These are phyloP conservation scores for Kwoniella dejecticola DNA, from an alignment of 768 basidiomycete genomes.

Conservation along the genomic window DNA sequence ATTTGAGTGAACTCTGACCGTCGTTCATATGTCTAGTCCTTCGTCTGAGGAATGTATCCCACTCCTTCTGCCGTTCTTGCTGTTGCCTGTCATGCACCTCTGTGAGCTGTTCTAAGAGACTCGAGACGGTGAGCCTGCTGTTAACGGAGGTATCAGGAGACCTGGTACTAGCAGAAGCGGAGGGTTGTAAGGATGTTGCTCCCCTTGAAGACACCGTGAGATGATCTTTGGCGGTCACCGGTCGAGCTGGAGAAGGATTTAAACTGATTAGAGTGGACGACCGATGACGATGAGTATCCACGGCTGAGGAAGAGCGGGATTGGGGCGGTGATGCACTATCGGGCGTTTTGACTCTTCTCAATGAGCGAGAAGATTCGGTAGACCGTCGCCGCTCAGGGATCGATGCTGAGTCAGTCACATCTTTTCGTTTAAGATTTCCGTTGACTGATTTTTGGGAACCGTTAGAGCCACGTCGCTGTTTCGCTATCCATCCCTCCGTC, in stretches of 20 bases:
- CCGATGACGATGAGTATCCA: conserved; percentile 27
- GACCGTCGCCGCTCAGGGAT: conserved; percentile 27
- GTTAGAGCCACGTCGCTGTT: conserved; percentile 20
- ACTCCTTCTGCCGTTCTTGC: conserved; percentile 64
- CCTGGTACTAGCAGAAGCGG: conserved; percentile 7
- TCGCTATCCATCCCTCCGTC: conserved; percentile 47
- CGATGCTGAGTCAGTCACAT: neutral
- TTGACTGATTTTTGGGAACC: conserved; percentile 1
- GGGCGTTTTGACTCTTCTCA: neutral
- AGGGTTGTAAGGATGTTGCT: conserved; percentile 32
- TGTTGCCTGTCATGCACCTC: conserved; percentile 82
- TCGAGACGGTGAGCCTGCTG: conserved; percentile 62
- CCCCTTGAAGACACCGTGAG: conserved; percentile 47
- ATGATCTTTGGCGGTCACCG: conserved; percentile 42
- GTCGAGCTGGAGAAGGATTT: conserved; percentile 44
- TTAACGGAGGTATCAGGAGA: neutral
- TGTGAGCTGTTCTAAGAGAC: conserved; percentile 73
- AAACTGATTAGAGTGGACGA: conserved; percentile 34
- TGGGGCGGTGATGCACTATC: conserved; percentile 3
- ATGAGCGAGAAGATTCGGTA: conserved; percentile 28
- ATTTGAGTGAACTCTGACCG: conserved; percentile 44
- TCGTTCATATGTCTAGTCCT: conserved; percentile 57
- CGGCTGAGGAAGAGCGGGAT: conserved; percentile 13
- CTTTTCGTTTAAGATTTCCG: conserved; percentile 1
- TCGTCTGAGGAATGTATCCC: conserved; percentile 79